A percentile compares a stretch with the other conserved stretches of the same genome.
These are phyloP conservation scores for Sindora glabra DNA, from an alignment of 306 rosid species.

Conservation along the genomic window DNA sequence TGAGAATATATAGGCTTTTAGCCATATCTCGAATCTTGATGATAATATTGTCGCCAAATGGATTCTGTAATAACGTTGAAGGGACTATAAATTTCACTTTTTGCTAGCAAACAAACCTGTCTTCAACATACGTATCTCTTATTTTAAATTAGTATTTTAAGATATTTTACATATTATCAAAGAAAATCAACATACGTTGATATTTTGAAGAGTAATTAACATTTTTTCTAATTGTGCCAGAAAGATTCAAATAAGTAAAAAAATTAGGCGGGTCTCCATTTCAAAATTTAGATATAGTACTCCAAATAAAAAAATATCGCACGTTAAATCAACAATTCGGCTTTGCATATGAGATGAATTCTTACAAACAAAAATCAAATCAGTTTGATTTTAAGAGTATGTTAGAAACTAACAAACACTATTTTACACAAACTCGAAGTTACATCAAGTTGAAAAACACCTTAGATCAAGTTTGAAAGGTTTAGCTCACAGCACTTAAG, in stretches of 20 bases:
- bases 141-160: background rate
- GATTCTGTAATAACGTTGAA: slow-evolving; percentile 21
- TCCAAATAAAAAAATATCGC: too few relatives aligned
- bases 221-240: too few relatives aligned
- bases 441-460: slow-evolving; percentile 25
- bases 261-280: background rate
- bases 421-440: background rate
- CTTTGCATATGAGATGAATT: background rate
- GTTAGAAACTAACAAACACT: slow-evolving; percentile 10
- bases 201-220: too few relatives aligned
- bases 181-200: too few relatives aligned
- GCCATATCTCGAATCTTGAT: slow-evolving; percentile 15
- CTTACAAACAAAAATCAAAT: background rate
- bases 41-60: slow-evolving; percentile 11
- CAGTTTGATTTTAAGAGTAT: background rate
- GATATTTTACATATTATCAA: too few relatives aligned
- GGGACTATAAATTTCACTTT: slow-evolving; percentile 3
- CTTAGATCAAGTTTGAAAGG: slow-evolving; percentile 17
- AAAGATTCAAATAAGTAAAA: too few relatives aligned
- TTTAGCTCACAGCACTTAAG: background rate
- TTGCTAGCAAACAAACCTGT: slow-evolving; percentile 2
- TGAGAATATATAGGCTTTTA: background rate
- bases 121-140: background rate
- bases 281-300: too few relatives aligned
- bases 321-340: background rate